Conservation (phyloP, 2,329 filamentous ascomycete species). For the Aotearoamyces nothofagi region DNA sequence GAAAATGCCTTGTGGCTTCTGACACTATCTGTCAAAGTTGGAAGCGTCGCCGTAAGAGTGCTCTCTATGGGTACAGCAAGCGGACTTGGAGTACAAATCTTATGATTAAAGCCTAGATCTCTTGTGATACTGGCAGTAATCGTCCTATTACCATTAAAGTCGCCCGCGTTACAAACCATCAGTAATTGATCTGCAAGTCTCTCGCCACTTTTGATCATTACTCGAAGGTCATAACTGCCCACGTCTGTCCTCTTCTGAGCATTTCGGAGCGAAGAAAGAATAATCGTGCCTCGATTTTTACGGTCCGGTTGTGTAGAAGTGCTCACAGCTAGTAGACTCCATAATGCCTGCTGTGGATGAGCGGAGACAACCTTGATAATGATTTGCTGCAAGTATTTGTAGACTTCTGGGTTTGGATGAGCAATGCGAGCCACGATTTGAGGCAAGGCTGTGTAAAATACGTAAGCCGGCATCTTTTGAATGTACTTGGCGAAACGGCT, state of each 20-base stretch:
- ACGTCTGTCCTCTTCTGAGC: conserved; percentile 35
- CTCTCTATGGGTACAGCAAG: conserved; percentile 83
- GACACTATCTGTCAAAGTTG: conserved; percentile 54
- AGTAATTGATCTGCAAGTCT: conserved; percentile 73
- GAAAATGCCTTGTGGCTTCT: conserved; percentile 78
- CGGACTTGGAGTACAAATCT: conserved; percentile 60
- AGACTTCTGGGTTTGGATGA: conserved; percentile 67
- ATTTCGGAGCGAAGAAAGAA: conserved; percentile 33
- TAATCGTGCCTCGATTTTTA: conserved; percentile 32
- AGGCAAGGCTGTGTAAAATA: conserved; percentile 71
- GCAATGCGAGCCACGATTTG: conserved; percentile 95
- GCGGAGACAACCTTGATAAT: conserved; percentile 72
- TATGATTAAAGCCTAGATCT: conserved; percentile 74
- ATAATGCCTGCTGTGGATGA: conserved; percentile 85
- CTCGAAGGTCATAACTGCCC: conserved; percentile 44
- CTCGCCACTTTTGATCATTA: conserved; percentile 63
- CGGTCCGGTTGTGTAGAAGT: conserved; percentile 66
- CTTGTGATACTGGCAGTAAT: conserved; percentile 58
- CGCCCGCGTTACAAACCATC: conserved; percentile 61
- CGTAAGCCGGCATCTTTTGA: conserved; percentile 52
- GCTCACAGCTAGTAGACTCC: conserved; percentile 78
- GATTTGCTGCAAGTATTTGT: conserved; percentile 60
- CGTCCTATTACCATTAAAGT: conserved; percentile 52
- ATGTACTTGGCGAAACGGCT: conserved; percentile 69
- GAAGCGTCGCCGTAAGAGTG: conserved; percentile 70